Base-by-base conservation (phyloP, 129 eudicot species). In the Centrapalus pauciflorus region DNA sequence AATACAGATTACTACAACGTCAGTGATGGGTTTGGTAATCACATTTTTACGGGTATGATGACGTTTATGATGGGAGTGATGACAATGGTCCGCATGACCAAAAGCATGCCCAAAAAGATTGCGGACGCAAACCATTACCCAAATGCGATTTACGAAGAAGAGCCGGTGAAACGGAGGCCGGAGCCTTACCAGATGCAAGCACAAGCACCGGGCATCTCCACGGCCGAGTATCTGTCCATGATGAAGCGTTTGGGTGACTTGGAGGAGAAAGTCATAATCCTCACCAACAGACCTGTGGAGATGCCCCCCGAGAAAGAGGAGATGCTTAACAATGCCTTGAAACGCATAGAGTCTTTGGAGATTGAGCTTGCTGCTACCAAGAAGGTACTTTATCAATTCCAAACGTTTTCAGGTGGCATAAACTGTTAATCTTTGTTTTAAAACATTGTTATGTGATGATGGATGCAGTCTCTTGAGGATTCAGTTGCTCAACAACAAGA, bases 251-350 rank as follows among this genome's bases (percentile, higher is more conserved):
- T 94, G 84, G 87, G 85, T 12, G 97, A 94, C 25, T 75, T 89
- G 21, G 99, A 94, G 76, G 97, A 87, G 29, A 94, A 82, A 61
- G 86, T 89, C 27, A 79, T 64, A 7, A 27, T 61, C 66, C 83
- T 94, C 30, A 72, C 69, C 67, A 77, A 80, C 46, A 89, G 80
- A 74, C 97, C 97, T 0, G 40, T 82, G 4, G 51, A 70, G 50
- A 89, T 94, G 99, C 97, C 99, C 3, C 94, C 94, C 0, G 99
- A 94, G 77, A 89, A 89, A 65, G 99, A 94, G 78, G 93, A 89
- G 68, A 78, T 89, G 85, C 84, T 94, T 41, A 84, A 82, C 67
- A 66, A 67, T 48, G 97, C 97, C 61, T 69, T 94, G 73, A 66
- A 71, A 19, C 94, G 97, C 24, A 89, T 94, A 5, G 77, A 77